phyloP scores from a whole-genome alignment of 2,329 filamentous ascomycete species.

The Arachnopeziza araneosa region DNA sequence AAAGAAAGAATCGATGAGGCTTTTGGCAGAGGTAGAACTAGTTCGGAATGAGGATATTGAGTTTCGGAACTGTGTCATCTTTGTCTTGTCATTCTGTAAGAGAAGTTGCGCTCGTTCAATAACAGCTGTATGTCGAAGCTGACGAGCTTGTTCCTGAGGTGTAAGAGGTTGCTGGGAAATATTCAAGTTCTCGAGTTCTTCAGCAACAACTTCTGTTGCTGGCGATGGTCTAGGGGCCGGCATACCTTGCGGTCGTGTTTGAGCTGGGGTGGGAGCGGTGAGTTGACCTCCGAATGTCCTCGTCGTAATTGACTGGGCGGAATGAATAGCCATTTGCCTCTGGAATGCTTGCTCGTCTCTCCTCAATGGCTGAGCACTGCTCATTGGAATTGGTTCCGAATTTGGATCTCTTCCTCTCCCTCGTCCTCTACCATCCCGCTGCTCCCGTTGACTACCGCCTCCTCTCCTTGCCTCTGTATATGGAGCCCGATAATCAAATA shows the following conservation, averaged over 20 bases:
- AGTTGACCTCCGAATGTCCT: conserved; percentile 76
- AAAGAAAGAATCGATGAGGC: conserved; percentile 84
- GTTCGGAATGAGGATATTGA: conserved; percentile 75
- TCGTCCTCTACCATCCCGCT: conserved; percentile 38
- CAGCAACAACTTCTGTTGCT: conserved; percentile 16
- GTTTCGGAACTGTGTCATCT: conserved; percentile 71
- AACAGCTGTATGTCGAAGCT: conserved; percentile 75
- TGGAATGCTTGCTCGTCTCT: conserved; percentile 90
- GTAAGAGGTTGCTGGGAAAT: conserved; percentile 49
- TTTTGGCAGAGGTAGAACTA: conserved; percentile 61
- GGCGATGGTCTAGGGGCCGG: conserved; percentile 16
- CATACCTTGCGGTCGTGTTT: conserved; percentile 30
- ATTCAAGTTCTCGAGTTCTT: conserved; percentile 45
- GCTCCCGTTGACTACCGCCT: conserved; percentile 39
- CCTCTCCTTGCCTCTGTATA: conserved; percentile 55
- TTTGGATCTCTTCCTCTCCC: conserved; percentile 81
- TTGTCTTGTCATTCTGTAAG: conserved; percentile 68
- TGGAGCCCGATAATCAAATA: conserved; percentile 71
- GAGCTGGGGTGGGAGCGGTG: conserved; percentile 29
- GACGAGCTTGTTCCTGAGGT: conserved; percentile 74
- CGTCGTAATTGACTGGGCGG: conserved; percentile 71
- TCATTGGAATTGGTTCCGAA: conserved; percentile 68
- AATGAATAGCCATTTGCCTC: conserved; percentile 85
- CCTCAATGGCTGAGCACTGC: conserved; percentile 72
- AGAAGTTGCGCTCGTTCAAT: conserved; percentile 79